Evolutionary conservation across 2,329 filamentous ascomycete genomes (phyloP).

Genomic region (Trichoderma citrinoviride): DNA sequence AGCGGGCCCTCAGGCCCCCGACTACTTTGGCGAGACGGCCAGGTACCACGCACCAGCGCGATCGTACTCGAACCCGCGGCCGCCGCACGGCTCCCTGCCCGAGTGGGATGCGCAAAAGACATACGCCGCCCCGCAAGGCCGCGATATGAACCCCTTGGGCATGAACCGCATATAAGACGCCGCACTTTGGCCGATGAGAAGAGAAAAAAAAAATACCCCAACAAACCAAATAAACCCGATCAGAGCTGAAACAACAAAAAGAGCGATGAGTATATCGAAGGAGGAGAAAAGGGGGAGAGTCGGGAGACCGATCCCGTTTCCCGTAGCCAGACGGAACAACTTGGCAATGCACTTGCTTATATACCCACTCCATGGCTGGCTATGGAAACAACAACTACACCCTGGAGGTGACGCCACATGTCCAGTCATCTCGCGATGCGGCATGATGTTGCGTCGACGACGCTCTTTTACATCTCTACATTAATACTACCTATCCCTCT

Average conservation of each 20-base stretch:
- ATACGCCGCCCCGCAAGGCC: slow-evolving; percentile 35
- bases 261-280: not conserved
- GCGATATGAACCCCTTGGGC: slow-evolving; percentile 52
- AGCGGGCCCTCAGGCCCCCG: slow-evolving; percentile 47
- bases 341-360: not conserved
- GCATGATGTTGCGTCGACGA: not conserved
- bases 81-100: slow-evolving; percentile 38
- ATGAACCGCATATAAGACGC: slow-evolving; percentile 52
- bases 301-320: not conserved
- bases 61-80: slow-evolving; percentile 56
- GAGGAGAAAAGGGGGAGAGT: not conserved
- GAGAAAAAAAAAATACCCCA: not conserved
- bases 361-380: slow-evolving; percentile 6
- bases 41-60: slow-evolving; percentile 53
- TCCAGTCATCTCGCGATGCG: not conserved
- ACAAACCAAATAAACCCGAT: not conserved
- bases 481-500: not conserved
- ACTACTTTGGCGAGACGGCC: slow-evolving; percentile 56
- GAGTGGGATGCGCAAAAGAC: slow-evolving; percentile 45
- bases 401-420: slow-evolving; percentile 17
- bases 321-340: not conserved
- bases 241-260: not conserved
- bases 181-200: not conserved
- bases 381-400: slow-evolving; percentile 10
- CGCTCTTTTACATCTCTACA: slow-evolving; percentile 3